A percentile compares a stretch with the other conserved stretches of the same genome.
These are phyloP conservation scores for Echeveria elegans DNA, from an alignment of 164 flowering plant species.

Conservation along the genomic window DNA sequence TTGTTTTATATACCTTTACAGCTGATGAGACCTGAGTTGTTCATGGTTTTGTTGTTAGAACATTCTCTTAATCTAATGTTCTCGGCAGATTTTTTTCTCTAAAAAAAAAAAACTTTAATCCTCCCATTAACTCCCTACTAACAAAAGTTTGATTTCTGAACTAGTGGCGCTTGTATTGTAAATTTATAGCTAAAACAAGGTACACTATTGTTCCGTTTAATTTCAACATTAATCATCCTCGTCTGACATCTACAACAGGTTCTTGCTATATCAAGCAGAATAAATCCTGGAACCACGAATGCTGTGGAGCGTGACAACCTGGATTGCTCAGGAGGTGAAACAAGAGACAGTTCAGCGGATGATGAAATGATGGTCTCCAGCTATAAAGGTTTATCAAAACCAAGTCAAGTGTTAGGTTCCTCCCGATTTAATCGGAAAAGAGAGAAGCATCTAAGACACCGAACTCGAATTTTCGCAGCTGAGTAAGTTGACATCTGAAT, in stretches of 20 bases:
- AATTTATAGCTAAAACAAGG: no score
- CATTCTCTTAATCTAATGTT: no score
- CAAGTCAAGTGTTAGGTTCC: constrained; percentile 24
- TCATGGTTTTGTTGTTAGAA: no score
- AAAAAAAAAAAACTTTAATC: no score
- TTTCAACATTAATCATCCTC: background rate
- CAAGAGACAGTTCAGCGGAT: constrained; percentile 54
- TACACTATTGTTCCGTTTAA: background rate
- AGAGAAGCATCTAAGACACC: constrained; percentile 75
- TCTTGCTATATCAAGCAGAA: constrained; percentile 54
- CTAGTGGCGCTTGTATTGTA: no score
- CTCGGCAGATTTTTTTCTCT: no score
- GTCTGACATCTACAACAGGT: constrained; percentile 36
- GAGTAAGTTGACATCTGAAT: constrained; percentile 53
- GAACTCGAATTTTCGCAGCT: constrained; percentile 93
- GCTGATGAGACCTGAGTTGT: background rate
- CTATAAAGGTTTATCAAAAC: constrained; percentile 22
- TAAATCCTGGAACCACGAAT: constrained; percentile 20
- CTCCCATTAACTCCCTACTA: no score
- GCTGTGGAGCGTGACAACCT: constrained; percentile 27
- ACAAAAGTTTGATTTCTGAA: no score
- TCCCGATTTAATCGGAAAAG: constrained; percentile 24
- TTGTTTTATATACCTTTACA: no score
- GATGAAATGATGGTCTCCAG: constrained; percentile 86
- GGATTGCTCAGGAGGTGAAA: constrained; percentile 33